Evolutionary conservation across 192 early-diverging fungal genomes (phyloP), one percentile per base, ranked within the genome.

Genomic region (Umbelopsis isabellina): DNA sequence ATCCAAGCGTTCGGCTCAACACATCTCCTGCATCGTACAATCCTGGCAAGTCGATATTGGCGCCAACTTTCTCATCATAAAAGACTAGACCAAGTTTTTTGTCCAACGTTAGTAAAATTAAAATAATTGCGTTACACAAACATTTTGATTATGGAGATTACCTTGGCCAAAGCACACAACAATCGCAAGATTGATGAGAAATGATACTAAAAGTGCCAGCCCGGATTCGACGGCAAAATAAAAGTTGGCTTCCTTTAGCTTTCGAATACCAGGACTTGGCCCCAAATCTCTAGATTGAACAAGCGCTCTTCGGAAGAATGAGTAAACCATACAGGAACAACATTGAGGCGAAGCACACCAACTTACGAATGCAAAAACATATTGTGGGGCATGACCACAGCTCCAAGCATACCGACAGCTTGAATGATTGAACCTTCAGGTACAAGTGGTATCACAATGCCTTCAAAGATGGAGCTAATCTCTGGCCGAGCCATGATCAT

Each of bases 341-440:
- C 1, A 27, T 15, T 35, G 10, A 8, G 5, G 66, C 23, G 23
- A 30, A 47, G n/a, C 1, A 52, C 25, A 25, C 5, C 22, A 33
- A 20, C 67, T 69, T 69, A 69, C 67, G 90, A 92, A 73, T 95
- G 94, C 49, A 95, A 80, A 78, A 89, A 95, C 46, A 95, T 80
- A 72, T 93, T 94, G 76, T 95, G 93, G 7, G 93, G 93, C 93
- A 95, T 95, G 49, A 89, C 87, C 9, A 89, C 87, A 33, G 87
- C 87, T 1, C 87, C 87, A 23, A 89, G 79, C 66, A 89, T 83
- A 18, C 84, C 87, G 9, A 86, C 85, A 13, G 85, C 85, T 69
- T 89, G 85, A 37, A 86, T 78, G 3, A 81, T 80, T 10, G 87
- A 80, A 47, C 67, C 75, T 16, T 49, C 16, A 4, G 87, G 87